Conservation (phyloP, 176 grass and related monocot species). For the Melocanna baccifera region DNA sequence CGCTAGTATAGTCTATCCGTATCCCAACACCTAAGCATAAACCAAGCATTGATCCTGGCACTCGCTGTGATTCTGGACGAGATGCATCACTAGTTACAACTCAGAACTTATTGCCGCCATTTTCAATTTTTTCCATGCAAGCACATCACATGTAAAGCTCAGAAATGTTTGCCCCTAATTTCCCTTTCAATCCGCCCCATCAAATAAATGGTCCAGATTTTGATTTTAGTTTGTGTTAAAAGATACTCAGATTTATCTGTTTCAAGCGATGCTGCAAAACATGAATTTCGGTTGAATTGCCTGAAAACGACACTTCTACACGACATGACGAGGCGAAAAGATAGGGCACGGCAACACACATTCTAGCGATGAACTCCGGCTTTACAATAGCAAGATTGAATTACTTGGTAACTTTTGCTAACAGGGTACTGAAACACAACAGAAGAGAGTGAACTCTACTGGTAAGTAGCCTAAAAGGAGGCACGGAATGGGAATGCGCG, state of each 20-base stretch:
- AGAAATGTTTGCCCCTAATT: background rate
- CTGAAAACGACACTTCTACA: background rate
- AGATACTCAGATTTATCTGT: background rate
- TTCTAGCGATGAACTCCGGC: background rate
- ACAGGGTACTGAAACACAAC: background rate
- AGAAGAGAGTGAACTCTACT: background rate
- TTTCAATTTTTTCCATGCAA: background rate
- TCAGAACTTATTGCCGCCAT: background rate
- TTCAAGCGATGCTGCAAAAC: background rate
- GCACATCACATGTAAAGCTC: background rate
- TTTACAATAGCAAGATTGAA: background rate
- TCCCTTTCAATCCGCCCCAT: background rate
- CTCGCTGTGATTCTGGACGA: constrained; percentile 49
- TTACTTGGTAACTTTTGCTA: background rate
- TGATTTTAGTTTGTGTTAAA: background rate
- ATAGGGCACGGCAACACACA: background rate
- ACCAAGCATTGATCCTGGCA: constrained; percentile 50
- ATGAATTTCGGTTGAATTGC: background rate
- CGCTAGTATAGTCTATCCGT: too few species aligned
- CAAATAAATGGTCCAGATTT: background rate
- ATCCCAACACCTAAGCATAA: constrained; percentile 17
- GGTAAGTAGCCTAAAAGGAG: background rate
- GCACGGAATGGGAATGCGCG: background rate
- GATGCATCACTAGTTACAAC: constrained; percentile 24
- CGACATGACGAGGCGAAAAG: background rate